Base-by-base conservation (phyloP, 2,329 filamentous ascomycete genomes). In the Balansia obtecta region DNA sequence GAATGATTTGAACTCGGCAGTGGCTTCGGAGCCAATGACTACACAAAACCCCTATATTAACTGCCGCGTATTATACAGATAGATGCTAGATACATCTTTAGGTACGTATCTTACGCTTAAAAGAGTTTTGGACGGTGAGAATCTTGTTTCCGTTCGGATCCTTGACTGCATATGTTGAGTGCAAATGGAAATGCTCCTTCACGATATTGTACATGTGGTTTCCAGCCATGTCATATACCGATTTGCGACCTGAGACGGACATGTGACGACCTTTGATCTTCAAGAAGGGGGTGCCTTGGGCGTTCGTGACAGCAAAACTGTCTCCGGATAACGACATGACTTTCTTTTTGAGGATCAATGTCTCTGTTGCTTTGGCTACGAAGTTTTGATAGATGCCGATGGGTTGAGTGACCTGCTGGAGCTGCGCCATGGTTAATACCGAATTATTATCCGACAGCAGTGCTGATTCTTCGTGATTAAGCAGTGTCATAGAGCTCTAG, bases 261-360 rank as follows among this genome's bases (percentile, higher is more conserved):
- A 79, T 57, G 53, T 72, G 59, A 50, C 76, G 75, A 56, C 79
- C 80, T 54, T 80, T 66, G 42, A 83, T 74, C 54, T 73, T 72
- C 54, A 83, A 64, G 33, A 83, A 57, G 0, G 76, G 71, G 20
- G 71, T 66, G 20, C 79, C 79, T 52, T 71, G 73, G 43, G 71
- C 65, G 5, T 75, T 72, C 49, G 72, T 75, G 63, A 86, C 76
- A 55, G 77, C 75, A 65, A 85, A 86, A 62, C 73, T 78, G 65
- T 85, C 80, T 51, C 80, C 79, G 1, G 74, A 74, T 9, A 83
- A 65, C 3, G 80, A 83, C 52, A 82, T 61, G 16, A 83, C 69
- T 57, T 79, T 80, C 58, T 85, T 80, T 57, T 74, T 77, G 46
- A 86, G 67, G 1, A 78, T 60, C 7, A 86, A 65, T 2, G 74